Percentiles rank a stretch among this genome's conserved stretches.
Conservation (phyloP, 495 filamentous ascomycete genomes). For the Aspergillus coremiiformis region DNA sequence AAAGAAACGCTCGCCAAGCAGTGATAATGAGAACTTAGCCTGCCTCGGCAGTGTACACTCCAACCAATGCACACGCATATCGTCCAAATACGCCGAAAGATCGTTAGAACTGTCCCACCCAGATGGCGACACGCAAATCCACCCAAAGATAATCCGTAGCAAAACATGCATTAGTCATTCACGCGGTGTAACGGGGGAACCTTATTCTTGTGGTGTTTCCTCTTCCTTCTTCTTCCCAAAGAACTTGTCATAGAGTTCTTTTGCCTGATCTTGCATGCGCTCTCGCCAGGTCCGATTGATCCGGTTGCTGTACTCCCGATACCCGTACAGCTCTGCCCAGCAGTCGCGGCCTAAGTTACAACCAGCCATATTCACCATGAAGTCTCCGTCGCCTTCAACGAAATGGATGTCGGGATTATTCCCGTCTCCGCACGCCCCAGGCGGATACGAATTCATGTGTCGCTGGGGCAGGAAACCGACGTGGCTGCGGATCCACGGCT, state of each 20-base stretch:
- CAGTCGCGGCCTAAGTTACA: slow-evolving; percentile 96
- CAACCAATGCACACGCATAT: neutral
- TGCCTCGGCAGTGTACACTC: neutral
- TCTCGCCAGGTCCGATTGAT: slow-evolving; percentile 79
- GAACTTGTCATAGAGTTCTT: slow-evolving; percentile 19
- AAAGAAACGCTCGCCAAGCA: neutral
- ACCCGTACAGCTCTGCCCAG: slow-evolving; percentile 95
- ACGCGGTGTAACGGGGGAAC: neutral
- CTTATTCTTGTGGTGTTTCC: neutral
- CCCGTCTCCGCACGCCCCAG: slow-evolving; percentile 75
- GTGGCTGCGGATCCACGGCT: slow-evolving; percentile 86
- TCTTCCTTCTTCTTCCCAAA: slow-evolving; percentile 6
- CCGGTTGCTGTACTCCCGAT: slow-evolving; percentile 77
- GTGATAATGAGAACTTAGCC: neutral
- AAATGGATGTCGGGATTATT: slow-evolving; percentile 78
- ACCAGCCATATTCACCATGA: slow-evolving; percentile 98
- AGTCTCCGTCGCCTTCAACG: slow-evolving; percentile 74
- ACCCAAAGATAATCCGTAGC: neutral
- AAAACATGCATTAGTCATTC: neutral
- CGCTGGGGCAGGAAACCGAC: slow-evolving; percentile 88
- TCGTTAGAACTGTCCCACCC: neutral
- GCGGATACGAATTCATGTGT: slow-evolving; percentile 88
- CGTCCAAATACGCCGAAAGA: neutral
- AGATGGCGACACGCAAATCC: neutral
- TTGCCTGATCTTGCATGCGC: slow-evolving; percentile 37